phyloP scores from a whole-genome alignment of 2,329 filamentous ascomycete species.

The Nemania sp. region DNA sequence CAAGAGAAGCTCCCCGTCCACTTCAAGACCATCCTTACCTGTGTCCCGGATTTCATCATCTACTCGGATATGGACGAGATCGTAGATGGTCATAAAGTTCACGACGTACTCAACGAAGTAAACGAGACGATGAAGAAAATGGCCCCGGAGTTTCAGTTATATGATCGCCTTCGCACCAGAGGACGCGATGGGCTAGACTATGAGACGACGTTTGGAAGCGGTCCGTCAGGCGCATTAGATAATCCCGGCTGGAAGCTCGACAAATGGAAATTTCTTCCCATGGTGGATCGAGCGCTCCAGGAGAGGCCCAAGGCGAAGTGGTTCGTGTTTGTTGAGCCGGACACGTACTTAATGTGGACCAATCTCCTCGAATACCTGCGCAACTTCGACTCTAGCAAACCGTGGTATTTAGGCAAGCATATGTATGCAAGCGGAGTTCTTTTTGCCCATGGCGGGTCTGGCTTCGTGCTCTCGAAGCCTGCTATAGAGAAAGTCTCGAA shows the following conservation, averaged over 20 bases:
- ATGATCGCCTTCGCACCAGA: slow-evolving; percentile 38
- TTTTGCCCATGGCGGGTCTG: slow-evolving; percentile 55
- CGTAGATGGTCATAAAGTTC: slow-evolving; percentile 37
- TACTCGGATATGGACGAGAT: slow-evolving; percentile 44
- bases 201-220: slow-evolving; percentile 51
- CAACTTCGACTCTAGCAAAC: slow-evolving; percentile 47
- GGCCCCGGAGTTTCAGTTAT: slow-evolving; percentile 39
- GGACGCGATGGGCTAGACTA: slow-evolving; percentile 44
- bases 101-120: slow-evolving; percentile 39
- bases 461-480: slow-evolving; percentile 51
- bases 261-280: slow-evolving; percentile 58
- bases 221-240: slow-evolving; percentile 52
- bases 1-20: slow-evolving; percentile 41
- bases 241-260: slow-evolving; percentile 54
- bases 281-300: slow-evolving; percentile 53
- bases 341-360: slow-evolving; percentile 54
- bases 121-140: slow-evolving; percentile 37
- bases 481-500: slow-evolving; percentile 50
- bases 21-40: slow-evolving; percentile 42
- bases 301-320: slow-evolving; percentile 53
- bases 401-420: slow-evolving; percentile 52
- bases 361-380: slow-evolving; percentile 52
- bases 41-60: slow-evolving; percentile 42
- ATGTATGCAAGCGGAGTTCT: slow-evolving; percentile 49
- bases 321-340: slow-evolving; percentile 56